phyloP scores from a whole-genome alignment of 2,329 filamentous ascomycete genomes.

The Fusarium azukiicola region DNA sequence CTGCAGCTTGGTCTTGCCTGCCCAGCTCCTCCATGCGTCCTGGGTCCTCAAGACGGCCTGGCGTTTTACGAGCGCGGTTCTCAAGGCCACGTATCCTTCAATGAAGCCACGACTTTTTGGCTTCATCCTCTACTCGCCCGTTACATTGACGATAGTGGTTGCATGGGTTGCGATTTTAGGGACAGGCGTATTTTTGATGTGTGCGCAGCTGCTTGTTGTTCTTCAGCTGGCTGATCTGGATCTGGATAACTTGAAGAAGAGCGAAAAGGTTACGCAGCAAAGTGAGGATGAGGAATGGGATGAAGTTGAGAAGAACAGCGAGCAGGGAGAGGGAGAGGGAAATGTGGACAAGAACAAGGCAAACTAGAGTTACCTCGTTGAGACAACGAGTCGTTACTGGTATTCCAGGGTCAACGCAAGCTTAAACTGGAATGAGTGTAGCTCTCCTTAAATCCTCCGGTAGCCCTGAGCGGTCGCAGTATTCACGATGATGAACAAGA shows the following conservation, averaged over 20 bases:
- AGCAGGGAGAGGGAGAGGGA: background rate
- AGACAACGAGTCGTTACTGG: too few relatives aligned
- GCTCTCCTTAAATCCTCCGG: too few relatives aligned
- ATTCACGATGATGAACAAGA: too few relatives aligned
- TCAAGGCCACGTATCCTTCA: slow-evolving; percentile 36
- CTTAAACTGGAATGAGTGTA: too few relatives aligned
- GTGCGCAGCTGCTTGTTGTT: background rate
- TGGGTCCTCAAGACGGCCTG: slow-evolving; percentile 40
- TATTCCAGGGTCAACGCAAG: too few relatives aligned
- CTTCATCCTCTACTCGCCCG: slow-evolving; percentile 27
- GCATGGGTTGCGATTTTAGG: slow-evolving; percentile 17
- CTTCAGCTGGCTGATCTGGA: background rate
- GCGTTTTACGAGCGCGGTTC: slow-evolving; percentile 24
- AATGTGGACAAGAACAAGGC: background rate
- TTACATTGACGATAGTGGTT: background rate
- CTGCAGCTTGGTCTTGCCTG: slow-evolving; percentile 7
- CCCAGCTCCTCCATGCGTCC: slow-evolving; percentile 32
- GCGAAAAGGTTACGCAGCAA: background rate
- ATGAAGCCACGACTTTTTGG: slow-evolving; percentile 28
- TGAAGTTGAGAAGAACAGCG: background rate
- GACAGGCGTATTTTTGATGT: background rate
- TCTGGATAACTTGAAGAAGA: background rate
- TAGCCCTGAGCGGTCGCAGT: too few relatives aligned
- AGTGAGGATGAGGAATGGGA: background rate
- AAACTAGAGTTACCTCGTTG: background rate